Conservation (phyloP, 192 early-diverging fungal genomes). For the Podila minutissima region DNA sequence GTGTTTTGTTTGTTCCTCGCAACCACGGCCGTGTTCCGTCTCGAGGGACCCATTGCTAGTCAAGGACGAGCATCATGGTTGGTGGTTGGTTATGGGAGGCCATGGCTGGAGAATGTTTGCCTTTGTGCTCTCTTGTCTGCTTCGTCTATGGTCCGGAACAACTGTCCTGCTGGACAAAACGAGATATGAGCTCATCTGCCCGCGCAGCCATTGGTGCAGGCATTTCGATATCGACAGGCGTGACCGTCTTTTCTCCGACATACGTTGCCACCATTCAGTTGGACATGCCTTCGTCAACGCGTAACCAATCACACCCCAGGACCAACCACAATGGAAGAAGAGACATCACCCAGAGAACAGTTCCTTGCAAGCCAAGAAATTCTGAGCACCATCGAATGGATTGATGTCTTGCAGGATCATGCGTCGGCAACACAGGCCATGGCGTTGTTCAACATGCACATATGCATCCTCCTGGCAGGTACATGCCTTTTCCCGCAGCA, state of each 20-base stretch:
- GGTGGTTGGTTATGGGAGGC: too few species aligned
- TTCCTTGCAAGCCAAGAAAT: conserved; percentile 38
- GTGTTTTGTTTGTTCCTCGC: too few species aligned
- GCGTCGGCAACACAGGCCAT: conserved; percentile 11
- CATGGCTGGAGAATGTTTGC: too few species aligned
- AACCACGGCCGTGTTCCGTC: too few species aligned
- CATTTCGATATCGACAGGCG: not conserved
- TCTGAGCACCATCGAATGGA: conserved; percentile 43
- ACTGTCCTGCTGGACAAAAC: too few species aligned
- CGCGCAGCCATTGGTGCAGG: not conserved
- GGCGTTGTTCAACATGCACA: conserved; percentile 31
- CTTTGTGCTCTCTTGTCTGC: too few species aligned
- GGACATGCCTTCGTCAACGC: not conserved
- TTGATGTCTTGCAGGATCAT: conserved; percentile 23
- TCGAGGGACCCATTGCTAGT: too few species aligned
- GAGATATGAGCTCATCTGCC: not conserved
- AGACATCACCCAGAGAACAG: conserved; percentile 18
- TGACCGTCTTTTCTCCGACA: not conserved
- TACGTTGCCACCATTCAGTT: not conserved
- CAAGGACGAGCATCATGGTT: too few species aligned
- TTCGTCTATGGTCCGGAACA: too few species aligned
- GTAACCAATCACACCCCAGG: not conserved
- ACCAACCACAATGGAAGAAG: not conserved
- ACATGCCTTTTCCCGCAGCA: not conserved
- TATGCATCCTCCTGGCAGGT: conserved; percentile 19